phyloP scores from a whole-genome alignment of 306 rosid genomes.

The Dryas alaskensis region DNA sequence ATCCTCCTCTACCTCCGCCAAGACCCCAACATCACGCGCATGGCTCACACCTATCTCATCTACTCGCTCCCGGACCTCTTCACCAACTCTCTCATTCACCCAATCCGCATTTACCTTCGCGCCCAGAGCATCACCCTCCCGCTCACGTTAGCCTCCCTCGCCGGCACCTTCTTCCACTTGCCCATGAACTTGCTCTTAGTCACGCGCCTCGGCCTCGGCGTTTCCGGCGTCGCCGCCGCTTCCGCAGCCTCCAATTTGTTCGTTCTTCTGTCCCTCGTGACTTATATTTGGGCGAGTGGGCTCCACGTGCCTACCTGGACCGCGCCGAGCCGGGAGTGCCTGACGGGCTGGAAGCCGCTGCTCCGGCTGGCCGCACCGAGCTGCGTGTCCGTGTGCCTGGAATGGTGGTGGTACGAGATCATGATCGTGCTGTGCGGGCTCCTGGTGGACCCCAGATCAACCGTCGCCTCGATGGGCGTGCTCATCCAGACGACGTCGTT shows the following conservation, averaged over 20 bases:
- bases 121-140: constrained; percentile 77
- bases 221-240: constrained; percentile 71
- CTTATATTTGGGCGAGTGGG: constrained; percentile 39
- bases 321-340: constrained; percentile 56
- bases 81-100: constrained; percentile 77
- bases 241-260: constrained; percentile 61
- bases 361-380: constrained; percentile 72
- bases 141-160: constrained; percentile 64
- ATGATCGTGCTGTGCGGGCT: constrained; percentile 81
- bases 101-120: constrained; percentile 89
- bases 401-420: constrained; percentile 99
- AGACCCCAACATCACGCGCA: constrained; percentile 37
- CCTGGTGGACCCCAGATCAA: constrained; percentile 63
- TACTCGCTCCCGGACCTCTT: constrained; percentile 76
- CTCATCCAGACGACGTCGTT: constrained; percentile 84
- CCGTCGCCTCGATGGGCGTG: constrained; percentile 89
- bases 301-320: constrained; percentile 61
- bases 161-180: constrained; percentile 54
- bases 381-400: constrained; percentile 85
- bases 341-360: constrained; percentile 64
- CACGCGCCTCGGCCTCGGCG: constrained; percentile 37
- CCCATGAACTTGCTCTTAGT: constrained; percentile 48
- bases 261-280: constrained; percentile 35
- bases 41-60: constrained; percentile 58
- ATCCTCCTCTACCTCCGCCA: constrained; percentile 50